Conservation (phyloP, 108 stramenopile species). For the Aurantiochytrium sp. region DNA sequence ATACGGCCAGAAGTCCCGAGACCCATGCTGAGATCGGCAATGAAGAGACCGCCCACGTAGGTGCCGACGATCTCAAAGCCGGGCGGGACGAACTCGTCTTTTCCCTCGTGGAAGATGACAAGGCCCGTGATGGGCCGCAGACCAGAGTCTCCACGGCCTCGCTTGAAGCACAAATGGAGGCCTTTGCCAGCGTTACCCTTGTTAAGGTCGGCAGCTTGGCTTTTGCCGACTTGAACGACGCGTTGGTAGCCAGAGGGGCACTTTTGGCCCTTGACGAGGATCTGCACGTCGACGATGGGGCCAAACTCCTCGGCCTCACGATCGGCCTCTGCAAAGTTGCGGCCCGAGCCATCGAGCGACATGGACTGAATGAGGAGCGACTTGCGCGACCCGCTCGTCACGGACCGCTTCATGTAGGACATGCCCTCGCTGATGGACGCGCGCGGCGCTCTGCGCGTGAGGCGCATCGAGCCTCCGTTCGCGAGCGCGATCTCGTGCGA, state of each 20-base stretch:
- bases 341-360: background rate
- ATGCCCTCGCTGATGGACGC: background rate
- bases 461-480: background rate
- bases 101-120: background rate
- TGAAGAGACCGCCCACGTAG: background rate
- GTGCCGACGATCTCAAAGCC: slow-evolving; percentile 9
- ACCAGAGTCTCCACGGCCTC: background rate
- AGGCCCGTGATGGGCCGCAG: background rate
- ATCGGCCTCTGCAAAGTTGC: background rate
- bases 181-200: background rate
- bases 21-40: background rate
- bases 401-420: background rate
- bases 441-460: background rate
- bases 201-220: background rate
- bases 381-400: background rate
- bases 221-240: background rate
- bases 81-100: slow-evolving; percentile 10
- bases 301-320: background rate
- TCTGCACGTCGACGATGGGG: background rate
- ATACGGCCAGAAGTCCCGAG: background rate
- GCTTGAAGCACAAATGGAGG: background rate
- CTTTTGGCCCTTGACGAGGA: background rate
- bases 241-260: background rate
- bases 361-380: background rate
- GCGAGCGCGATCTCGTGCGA: background rate